A percentile compares a stretch with the other conserved stretches of the same genome.
These are phyloP conservation scores for Suillus alpinus DNA, from an alignment of 768 basidiomycete genomes.

Conservation along the genomic window DNA sequence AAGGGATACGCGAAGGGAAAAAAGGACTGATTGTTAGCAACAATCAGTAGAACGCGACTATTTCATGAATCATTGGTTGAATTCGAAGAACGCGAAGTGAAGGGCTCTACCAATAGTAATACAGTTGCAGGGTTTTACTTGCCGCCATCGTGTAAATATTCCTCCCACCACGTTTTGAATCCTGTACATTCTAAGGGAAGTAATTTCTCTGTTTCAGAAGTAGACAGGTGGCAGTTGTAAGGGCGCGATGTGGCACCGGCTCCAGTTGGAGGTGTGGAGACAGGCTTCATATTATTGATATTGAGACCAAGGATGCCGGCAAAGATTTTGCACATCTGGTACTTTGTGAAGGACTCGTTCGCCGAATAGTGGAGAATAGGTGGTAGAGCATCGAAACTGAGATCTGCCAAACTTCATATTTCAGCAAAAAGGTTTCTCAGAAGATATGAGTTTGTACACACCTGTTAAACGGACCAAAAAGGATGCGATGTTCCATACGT, in stretches of 20 bases:
- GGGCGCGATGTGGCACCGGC: constrained; percentile 72
- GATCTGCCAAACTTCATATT: constrained; percentile 23
- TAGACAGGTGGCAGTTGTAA: constrained; percentile 75
- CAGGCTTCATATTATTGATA: constrained; percentile 61
- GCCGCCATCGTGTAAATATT: constrained; percentile 33
- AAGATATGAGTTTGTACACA: constrained; percentile 30
- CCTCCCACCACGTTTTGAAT: constrained; percentile 87
- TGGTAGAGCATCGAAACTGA: constrained; percentile 45
- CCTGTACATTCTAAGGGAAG: constrained; percentile 55
- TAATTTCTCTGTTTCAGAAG: constrained; percentile 69
- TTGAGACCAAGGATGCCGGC: constrained; percentile 66
- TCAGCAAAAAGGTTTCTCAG: neutral
- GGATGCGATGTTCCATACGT: constrained; percentile 80
- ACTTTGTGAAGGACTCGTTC: constrained; percentile 85
- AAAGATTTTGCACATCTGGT: constrained; percentile 84
- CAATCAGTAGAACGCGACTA: neutral
- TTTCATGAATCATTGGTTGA: neutral
- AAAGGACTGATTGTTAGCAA: neutral
- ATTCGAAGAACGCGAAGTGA: neutral
- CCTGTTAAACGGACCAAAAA: constrained; percentile 78
- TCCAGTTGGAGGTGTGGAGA: constrained; percentile 63
- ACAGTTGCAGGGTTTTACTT: constrained; percentile 8
- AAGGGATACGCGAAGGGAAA: neutral
- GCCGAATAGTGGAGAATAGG: constrained; percentile 84
- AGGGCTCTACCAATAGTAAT: neutral